Conservation (phyloP, 495 filamentous ascomycete genomes). For the Talaromyces borbonicus region DNA sequence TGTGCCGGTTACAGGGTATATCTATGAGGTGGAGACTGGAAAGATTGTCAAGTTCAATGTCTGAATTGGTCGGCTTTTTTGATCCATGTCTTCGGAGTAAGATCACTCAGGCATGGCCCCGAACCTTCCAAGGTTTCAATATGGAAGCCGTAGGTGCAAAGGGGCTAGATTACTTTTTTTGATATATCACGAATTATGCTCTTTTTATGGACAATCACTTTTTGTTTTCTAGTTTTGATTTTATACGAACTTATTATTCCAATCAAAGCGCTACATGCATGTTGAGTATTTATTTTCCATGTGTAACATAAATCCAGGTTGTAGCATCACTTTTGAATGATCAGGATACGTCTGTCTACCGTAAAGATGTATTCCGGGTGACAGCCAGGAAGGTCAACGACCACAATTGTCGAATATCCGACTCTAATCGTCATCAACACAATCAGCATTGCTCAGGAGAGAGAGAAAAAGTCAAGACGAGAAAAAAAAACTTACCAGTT, state of each 20-base stretch:
- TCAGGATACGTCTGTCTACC: background rate
- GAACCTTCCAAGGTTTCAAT: no score
- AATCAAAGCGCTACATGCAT: no score
- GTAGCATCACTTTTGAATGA: background rate
- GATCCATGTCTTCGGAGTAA: no score
- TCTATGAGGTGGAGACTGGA: constrained; percentile 74
- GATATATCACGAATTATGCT: no score
- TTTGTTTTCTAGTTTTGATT: no score
- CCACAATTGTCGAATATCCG: constrained; percentile 10
- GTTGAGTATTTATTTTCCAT: background rate
- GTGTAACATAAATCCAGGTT: background rate
- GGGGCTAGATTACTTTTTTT: no score
- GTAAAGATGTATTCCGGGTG: constrained; percentile 7
- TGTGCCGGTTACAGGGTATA: constrained; percentile 58
- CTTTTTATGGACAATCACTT: no score
- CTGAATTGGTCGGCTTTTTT: constrained; percentile 11
- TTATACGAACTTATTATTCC: no score
- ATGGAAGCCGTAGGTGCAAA: no score
- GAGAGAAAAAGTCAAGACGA: background rate
- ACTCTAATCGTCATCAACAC: constrained; percentile 1
- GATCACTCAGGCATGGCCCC: no score
- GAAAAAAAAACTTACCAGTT: constrained; percentile 16
- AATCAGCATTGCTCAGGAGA: background rate
- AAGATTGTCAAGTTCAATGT: constrained; percentile 48
- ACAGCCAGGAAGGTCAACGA: constrained; percentile 10